These are phyloP conservation scores for Pythium brachiatum DNA, from an alignment of 352 stramenopile species.

Conservation along the genomic window DNA sequence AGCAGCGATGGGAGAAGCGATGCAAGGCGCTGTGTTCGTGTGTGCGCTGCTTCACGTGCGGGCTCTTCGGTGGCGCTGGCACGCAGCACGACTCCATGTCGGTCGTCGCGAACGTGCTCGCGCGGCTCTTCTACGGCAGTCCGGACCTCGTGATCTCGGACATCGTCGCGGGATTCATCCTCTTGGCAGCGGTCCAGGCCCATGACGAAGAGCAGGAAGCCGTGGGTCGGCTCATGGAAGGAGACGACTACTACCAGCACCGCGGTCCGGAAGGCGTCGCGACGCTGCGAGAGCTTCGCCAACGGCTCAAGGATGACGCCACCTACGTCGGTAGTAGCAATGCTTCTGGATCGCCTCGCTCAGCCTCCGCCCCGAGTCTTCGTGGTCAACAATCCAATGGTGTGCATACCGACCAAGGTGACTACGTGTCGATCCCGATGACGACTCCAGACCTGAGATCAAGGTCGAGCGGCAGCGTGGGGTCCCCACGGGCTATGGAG, in stretches of 20 bases:
- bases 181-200: constrained; percentile 76
- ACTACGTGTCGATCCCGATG: constrained; percentile 56
- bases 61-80: constrained; percentile 80
- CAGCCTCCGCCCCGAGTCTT: constrained; percentile 9
- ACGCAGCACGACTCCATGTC: constrained; percentile 88
- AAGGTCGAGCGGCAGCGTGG: neutral
- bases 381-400: neutral
- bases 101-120: constrained; percentile 81
- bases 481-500: constrained; percentile 32
- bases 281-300: constrained; percentile 50
- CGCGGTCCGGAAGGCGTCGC: constrained; percentile 29
- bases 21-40: constrained; percentile 77
- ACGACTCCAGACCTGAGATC: constrained; percentile 20
- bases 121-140: constrained; percentile 83
- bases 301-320: constrained; percentile 30
- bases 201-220: constrained; percentile 53
- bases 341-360: neutral
- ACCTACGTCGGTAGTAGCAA: constrained; percentile 22
- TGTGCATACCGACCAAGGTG: constrained; percentile 1
- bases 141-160: constrained; percentile 87
- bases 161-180: constrained; percentile 81
- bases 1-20: constrained; percentile 68
- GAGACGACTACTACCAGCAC: constrained; percentile 12
- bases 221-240: constrained; percentile 25
- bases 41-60: constrained; percentile 84